Evolutionary conservation across 768 basidiomycete genomes (phyloP).

Genomic region (Auricularia sp.): DNA sequence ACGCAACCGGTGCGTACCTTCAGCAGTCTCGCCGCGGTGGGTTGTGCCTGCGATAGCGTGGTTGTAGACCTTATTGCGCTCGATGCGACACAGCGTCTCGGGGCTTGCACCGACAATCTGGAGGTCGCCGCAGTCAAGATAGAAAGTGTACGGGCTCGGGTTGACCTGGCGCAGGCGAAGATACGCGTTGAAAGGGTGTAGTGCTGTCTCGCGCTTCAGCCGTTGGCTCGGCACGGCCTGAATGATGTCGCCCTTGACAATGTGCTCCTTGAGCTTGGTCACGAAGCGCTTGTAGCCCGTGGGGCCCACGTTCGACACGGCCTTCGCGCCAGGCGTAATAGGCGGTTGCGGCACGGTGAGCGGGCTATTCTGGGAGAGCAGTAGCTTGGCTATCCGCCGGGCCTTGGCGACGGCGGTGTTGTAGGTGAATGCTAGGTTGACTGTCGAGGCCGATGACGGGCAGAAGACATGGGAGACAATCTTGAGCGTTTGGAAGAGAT

Average conservation of each 20-base stretch:
- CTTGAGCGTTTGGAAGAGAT: slow-evolving; percentile 90
- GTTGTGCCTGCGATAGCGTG: slow-evolving; percentile 97
- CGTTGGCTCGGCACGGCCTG: slow-evolving; percentile 97
- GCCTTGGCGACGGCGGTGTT: slow-evolving; percentile 78
- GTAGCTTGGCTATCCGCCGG: slow-evolving; percentile 62
- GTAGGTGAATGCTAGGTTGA: slow-evolving; percentile 76
- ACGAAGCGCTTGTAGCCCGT: slow-evolving; percentile 87
- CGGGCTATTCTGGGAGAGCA: slow-evolving; percentile 26
- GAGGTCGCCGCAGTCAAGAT: slow-evolving; percentile 83
- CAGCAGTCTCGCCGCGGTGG: slow-evolving; percentile 70
- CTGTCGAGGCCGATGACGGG: slow-evolving; percentile 37
- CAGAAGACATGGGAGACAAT: slow-evolving; percentile 93
- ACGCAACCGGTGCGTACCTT: slow-evolving; percentile 45
- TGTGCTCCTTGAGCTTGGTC: slow-evolving; percentile 84
- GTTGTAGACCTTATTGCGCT: slow-evolving; percentile 84
- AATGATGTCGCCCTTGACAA: slow-evolving; percentile 94
- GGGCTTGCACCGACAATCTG: slow-evolving; percentile 98
- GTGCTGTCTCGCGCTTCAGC: slow-evolving; percentile 66
- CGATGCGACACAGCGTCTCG: slow-evolving; percentile 94
- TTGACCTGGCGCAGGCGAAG: slow-evolving; percentile 88
- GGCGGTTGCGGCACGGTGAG: slow-evolving; percentile 46
- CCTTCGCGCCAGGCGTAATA: slow-evolving; percentile 50
- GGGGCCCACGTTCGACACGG: slow-evolving; percentile 86
- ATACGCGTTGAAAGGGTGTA: slow-evolving; percentile 98
- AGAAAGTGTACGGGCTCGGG: slow-evolving; percentile 99